phyloP scores from a whole-genome alignment of 2,329 filamentous ascomycete genomes.

The Chalara sp. region DNA sequence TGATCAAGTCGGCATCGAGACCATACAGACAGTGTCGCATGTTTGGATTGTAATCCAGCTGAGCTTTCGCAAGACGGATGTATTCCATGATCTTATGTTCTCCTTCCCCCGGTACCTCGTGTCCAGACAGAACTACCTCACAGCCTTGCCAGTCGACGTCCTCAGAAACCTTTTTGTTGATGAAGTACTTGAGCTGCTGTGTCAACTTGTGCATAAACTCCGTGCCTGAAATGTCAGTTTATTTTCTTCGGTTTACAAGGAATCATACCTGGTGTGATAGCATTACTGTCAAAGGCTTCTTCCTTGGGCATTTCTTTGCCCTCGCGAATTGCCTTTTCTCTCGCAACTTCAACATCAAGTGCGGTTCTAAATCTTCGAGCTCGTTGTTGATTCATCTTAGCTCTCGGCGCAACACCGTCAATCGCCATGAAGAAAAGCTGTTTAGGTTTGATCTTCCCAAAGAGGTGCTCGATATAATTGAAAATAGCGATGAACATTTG shows the following conservation, averaged over 20 bases:
- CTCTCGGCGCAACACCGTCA: conserved; percentile 91
- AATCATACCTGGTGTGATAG: conserved; percentile 75
- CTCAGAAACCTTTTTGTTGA: conserved; percentile 97
- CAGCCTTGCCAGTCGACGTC: conserved; percentile 97
- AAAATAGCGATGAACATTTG: conserved; percentile 99
- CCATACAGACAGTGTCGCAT: conserved; percentile 96
- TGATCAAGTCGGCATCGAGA: conserved; percentile 94
- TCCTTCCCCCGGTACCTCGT: conserved; percentile 95
- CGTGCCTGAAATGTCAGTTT: conserved; percentile 43
- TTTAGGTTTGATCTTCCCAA: conserved; percentile 97
- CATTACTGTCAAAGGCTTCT: conserved; percentile 96
- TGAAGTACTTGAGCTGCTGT: conserved; percentile 91
- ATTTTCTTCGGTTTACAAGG: neutral
- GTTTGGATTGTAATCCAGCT: conserved; percentile 87
- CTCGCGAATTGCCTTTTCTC: conserved; percentile 85
- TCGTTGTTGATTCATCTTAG: conserved; percentile 99
- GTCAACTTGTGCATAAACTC: conserved; percentile 98
- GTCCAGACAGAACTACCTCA: conserved; percentile 91
- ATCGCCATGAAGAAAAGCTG: conserved; percentile 99
- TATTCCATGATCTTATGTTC: conserved; percentile 99
- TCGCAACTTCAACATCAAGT: conserved; percentile 79
- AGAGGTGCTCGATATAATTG: conserved; percentile 98
- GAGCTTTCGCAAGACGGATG: conserved; percentile 93
- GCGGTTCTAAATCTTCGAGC: conserved; percentile 92
- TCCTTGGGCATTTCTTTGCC: conserved; percentile 92